Evolutionary conservation across 169 alveolate species (phyloP).

Genomic region (Neospora caninum): DNA sequence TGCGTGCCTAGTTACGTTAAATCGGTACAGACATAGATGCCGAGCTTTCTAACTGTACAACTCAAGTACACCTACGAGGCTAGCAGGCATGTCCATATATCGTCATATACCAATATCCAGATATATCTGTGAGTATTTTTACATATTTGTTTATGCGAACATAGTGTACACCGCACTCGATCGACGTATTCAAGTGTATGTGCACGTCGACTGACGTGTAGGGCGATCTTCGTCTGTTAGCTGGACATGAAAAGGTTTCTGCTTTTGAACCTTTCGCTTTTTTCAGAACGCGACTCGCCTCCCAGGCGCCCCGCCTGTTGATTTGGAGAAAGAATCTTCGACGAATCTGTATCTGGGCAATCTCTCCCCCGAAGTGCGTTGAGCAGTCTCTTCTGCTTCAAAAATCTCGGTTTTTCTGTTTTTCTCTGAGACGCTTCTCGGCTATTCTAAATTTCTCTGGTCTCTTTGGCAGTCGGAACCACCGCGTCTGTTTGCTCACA

Average conservation of each 20-base stretch:
- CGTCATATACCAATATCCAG: neutral
- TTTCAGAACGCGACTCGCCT: slow-evolving; percentile 74
- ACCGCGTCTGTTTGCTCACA: too few relatives aligned
- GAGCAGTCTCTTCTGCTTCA: neutral
- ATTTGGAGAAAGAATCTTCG: slow-evolving; percentile 68
- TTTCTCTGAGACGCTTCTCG: too few relatives aligned
- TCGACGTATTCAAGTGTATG: too few relatives aligned
- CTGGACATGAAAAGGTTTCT: neutral
- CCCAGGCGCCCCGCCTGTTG: slow-evolving; percentile 70
- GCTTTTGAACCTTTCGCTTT: neutral
- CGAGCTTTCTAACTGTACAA: too few relatives aligned
- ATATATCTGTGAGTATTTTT: neutral
- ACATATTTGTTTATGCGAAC: neutral
- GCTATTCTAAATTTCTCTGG: too few relatives aligned
- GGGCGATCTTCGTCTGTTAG: too few relatives aligned
- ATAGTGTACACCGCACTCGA: neutral
- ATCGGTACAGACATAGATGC: too few relatives aligned
- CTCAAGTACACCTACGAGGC: too few relatives aligned
- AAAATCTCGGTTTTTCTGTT: too few relatives aligned
- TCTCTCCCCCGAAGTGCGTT: slow-evolving; percentile 78
- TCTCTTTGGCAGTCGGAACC: too few relatives aligned
- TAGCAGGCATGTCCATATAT: neutral
- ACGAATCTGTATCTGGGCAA: slow-evolving; percentile 84
- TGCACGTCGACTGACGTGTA: too few relatives aligned
- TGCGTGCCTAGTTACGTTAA: too few relatives aligned